phyloP scores from a whole-genome alignment of 345 rosid genomes.

The rapeseed (Brassica napus) region DNA sequence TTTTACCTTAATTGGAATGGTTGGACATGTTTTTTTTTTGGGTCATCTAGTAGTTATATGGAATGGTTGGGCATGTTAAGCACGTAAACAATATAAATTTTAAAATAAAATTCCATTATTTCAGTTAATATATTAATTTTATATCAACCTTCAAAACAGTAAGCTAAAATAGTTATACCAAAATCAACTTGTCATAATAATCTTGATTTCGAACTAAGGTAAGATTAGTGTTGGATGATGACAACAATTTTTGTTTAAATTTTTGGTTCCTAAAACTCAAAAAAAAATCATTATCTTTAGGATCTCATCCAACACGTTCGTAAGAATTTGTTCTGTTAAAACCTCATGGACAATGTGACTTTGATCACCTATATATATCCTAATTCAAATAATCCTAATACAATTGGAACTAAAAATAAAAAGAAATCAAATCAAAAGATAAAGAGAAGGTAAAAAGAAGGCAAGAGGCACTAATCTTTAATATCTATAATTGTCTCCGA shows the following conservation, averaged over 20 bases:
- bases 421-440: slow-evolving; percentile 21
- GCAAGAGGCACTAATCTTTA: slow-evolving; percentile 31
- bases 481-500: slow-evolving; percentile 16
- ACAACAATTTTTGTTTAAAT: neutral
- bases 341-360: too few relatives aligned
- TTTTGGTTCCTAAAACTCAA: neutral
- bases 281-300: neutral
- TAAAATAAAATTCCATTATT: neutral
- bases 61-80: neutral
- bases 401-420: neutral
- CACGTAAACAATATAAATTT: neutral
- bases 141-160: neutral
- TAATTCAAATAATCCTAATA: slow-evolving; percentile 19
- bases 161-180: neutral
- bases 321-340: neutral
- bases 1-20: neutral
- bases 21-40: neutral
- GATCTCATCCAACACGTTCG: neutral
- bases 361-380: neutral
- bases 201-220: neutral
- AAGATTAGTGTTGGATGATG: neutral
- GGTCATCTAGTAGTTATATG: too few relatives aligned
- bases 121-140: neutral
- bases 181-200: neutral
- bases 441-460: slow-evolving; percentile 29